These are phyloP conservation scores for Murraya paniculata DNA, from an alignment of 345 rosid species.

Conservation along the genomic window DNA sequence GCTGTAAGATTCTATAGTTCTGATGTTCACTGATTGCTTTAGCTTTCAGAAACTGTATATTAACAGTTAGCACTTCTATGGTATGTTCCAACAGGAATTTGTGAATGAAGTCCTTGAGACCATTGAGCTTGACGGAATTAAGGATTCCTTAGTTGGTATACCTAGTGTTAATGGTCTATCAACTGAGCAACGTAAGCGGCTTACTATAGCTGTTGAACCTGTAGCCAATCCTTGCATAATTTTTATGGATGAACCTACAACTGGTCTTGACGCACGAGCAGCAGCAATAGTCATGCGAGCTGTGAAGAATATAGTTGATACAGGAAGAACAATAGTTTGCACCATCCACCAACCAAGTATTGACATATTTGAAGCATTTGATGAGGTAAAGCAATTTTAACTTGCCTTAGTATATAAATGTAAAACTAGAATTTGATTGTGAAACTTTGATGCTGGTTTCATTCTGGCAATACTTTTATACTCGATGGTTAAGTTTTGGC, in stretches of 20 bases:
- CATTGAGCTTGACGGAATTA: slow-evolving; percentile 66
- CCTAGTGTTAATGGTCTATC: slow-evolving; percentile 62
- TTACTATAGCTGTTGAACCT: slow-evolving; percentile 75
- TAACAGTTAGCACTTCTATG: background rate
- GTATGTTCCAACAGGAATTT: slow-evolving; percentile 42
- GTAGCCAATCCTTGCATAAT: slow-evolving; percentile 82
- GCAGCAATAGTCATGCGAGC: slow-evolving; percentile 88
- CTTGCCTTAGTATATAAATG: background rate
- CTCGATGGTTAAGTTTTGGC: background rate
- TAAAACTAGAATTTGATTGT: background rate
- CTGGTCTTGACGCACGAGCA: slow-evolving; percentile 84
- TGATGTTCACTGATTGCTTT: background rate
- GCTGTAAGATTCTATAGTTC: slow-evolving; percentile 28
- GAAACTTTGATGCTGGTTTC: background rate
- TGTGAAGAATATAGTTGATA: slow-evolving; percentile 72
- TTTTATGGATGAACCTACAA: slow-evolving; percentile 90
- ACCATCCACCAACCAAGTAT: slow-evolving; percentile 89
- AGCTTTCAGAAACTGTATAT: background rate
- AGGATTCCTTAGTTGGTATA: slow-evolving; percentile 66
- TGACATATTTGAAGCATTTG: slow-evolving; percentile 81
- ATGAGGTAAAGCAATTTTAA: slow-evolving; percentile 46
- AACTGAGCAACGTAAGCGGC: slow-evolving; percentile 74
- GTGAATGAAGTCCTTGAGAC: slow-evolving; percentile 71
- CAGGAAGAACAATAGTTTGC: slow-evolving; percentile 83
- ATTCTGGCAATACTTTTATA: background rate